Evolutionary conservation across 2,329 filamentous ascomycete genomes (phyloP).

Genomic region (Thielaviopsis euricoi): DNA sequence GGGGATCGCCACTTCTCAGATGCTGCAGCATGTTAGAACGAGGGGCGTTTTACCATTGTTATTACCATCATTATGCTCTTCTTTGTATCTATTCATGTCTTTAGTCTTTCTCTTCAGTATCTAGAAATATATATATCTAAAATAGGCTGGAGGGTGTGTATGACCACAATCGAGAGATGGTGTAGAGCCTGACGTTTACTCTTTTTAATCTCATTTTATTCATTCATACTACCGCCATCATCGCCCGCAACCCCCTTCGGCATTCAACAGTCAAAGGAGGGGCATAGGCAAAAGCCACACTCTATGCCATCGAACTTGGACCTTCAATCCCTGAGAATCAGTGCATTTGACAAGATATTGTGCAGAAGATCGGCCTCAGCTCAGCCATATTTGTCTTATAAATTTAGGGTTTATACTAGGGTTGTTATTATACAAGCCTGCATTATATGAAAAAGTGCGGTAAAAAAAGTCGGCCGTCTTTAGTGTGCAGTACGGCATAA

Average conservation of each 20-base stretch:
- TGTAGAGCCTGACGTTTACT: background rate
- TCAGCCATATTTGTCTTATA: no score
- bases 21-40: background rate
- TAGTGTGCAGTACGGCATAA: background rate
- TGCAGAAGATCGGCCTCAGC: no score
- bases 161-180: background rate
- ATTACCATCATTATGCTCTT: no score
- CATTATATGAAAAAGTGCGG: no score
- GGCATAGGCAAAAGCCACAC: background rate
- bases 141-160: no score
- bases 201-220: background rate
- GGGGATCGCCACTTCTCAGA: background rate
- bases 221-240: background rate
- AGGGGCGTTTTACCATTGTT: background rate
- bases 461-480: background rate
- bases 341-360: no score
- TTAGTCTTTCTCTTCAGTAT: no score
- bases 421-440: no score
- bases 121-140: no score
- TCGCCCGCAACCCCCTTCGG: background rate
- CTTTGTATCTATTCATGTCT: no score
- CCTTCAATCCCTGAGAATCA: background rate
- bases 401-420: no score
- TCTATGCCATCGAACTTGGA: background rate
- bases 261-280: background rate